These are phyloP conservation scores for Plasmodium gallinaceum DNA, from an alignment of 169 alveolate species.

Conservation along the genomic window DNA sequence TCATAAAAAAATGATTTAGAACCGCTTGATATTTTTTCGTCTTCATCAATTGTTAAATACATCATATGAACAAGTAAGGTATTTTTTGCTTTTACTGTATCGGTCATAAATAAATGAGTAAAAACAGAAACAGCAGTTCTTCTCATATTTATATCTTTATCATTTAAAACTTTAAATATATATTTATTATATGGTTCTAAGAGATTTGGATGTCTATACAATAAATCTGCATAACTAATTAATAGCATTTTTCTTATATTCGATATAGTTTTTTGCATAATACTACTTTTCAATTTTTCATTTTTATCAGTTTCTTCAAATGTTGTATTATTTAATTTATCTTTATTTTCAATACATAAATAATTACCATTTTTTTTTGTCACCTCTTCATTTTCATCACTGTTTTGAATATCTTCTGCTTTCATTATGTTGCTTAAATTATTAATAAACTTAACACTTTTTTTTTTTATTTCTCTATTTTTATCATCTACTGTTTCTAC, in stretches of 20 bases:
- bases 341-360: too few relatives aligned
- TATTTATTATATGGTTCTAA: constrained; percentile 85
- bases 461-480: background rate
- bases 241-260: constrained; percentile 80
- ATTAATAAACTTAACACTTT: background rate
- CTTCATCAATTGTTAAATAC: constrained; percentile 83
- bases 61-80: constrained; percentile 83
- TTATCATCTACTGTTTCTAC: constrained; percentile 8
- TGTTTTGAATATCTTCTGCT: background rate
- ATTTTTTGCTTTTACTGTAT: constrained; percentile 86
- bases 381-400: background rate
- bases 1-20: constrained; percentile 83
- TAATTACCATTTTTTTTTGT: background rate
- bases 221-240: constrained; percentile 86
- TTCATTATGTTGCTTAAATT: background rate
- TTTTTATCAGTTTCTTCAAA: background rate
- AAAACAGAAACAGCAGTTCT: constrained; percentile 86
- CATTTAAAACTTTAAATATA: constrained; percentile 79
- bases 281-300: background rate
- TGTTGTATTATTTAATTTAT: background rate
- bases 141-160: constrained; percentile 79
- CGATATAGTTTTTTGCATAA: constrained; percentile 39
- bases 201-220: constrained; percentile 86
- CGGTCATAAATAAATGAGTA: constrained; percentile 88
- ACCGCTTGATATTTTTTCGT: constrained; percentile 79